Conservation (phyloP, 164 flowering plant species). For the Aristolochia fimbriata region DNA sequence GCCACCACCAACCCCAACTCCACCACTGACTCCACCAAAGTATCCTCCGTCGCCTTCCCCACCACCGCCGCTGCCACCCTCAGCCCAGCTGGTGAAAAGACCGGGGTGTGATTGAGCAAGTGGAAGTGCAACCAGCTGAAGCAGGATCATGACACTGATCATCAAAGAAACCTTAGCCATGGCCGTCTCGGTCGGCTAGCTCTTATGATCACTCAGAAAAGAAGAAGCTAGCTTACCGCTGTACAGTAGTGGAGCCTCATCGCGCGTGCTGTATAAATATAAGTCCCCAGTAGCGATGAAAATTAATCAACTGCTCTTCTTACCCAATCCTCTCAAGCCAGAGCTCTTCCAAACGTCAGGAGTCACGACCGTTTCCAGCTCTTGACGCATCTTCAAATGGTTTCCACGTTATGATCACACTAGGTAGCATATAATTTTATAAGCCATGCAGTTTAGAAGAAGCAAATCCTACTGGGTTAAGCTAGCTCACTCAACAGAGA, state of each 20-base stretch:
- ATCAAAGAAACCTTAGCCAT: background rate
- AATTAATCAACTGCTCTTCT: slow-evolving; percentile 2
- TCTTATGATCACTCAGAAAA: background rate
- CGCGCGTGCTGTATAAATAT: slow-evolving; percentile 1
- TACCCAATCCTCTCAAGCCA: slow-evolving; percentile 8
- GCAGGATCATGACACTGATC: slow-evolving; percentile 4
- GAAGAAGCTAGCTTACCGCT: background rate
- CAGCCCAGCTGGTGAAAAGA: slow-evolving; percentile 30
- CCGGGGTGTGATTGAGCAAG: slow-evolving; percentile 47
- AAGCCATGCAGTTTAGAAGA: background rate
- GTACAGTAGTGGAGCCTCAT: background rate
- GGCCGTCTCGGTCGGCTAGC: slow-evolving; percentile 1
- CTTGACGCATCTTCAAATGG: background rate
- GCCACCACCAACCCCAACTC: slow-evolving; percentile 7
- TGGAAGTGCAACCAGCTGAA: slow-evolving; percentile 25
- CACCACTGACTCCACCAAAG: slow-evolving; percentile 6
- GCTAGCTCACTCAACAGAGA: background rate
- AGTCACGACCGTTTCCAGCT: slow-evolving; percentile 5
- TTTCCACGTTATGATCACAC: background rate
- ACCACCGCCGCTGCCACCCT: slow-evolving; percentile 5
- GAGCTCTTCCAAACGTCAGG: background rate
- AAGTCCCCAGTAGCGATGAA: background rate
- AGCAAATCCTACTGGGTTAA: background rate
- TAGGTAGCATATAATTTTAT: background rate
- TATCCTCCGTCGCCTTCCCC: too few species aligned